Percentiles rank a stretch among this genome's conserved stretches.
These are phyloP conservation scores for Isabelozyma rhagii DNA, from an alignment of 805 yeast genomes.

Conservation along the genomic window DNA sequence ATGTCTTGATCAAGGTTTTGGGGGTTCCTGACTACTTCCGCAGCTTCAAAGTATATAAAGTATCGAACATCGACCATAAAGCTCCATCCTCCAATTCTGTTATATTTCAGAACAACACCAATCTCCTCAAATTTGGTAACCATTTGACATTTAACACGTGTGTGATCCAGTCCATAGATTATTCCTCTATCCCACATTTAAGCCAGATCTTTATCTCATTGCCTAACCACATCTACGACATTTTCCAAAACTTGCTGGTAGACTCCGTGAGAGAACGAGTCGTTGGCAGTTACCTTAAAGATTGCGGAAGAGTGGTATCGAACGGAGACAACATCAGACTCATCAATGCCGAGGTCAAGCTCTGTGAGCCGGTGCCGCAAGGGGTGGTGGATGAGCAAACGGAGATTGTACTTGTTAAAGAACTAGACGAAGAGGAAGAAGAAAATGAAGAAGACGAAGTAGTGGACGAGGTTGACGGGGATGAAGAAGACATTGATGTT, in stretches of 20 bases:
- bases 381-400: constrained; percentile 52
- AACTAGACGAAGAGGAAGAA: constrained; percentile 3
- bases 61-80: constrained; percentile 26
- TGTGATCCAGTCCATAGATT: constrained; percentile 31
- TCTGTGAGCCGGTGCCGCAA: constrained; percentile 74
- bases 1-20: constrained; percentile 32
- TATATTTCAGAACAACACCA: constrained; percentile 35
- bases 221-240: constrained; percentile 40
- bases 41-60: constrained; percentile 30
- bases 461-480: constrained; percentile 7
- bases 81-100: constrained; percentile 24
- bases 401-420: constrained; percentile 50
- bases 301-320: constrained; percentile 26
- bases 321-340: constrained; percentile 42
- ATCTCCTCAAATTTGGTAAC: constrained; percentile 28
- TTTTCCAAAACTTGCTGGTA: constrained; percentile 28
- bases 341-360: constrained; percentile 49
- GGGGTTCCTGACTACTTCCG: constrained; percentile 39
- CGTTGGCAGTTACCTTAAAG: constrained; percentile 18
- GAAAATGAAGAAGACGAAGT: constrained; percentile 5
- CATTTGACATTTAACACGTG: constrained; percentile 43
- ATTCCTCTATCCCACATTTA: constrained; percentile 34
- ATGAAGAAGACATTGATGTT: constrained; percentile 18
- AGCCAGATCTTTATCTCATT: constrained; percentile 45
- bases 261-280: constrained; percentile 32